Conservation (phyloP, 805 yeast species). For the Metschnikowia matae region DNA sequence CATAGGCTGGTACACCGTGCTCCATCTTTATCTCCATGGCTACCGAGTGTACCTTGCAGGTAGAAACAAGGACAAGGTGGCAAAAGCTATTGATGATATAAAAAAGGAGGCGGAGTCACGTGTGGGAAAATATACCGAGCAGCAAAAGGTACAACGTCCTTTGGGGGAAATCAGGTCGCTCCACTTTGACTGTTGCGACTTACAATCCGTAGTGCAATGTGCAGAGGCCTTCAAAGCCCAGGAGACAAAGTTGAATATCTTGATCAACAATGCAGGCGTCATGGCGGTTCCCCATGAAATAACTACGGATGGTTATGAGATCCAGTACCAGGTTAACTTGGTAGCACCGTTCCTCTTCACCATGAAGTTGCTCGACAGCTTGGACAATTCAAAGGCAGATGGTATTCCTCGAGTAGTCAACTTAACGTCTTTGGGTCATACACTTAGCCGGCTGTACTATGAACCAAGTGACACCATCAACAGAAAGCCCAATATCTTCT, state of each 20-base stretch:
- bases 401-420: constrained; percentile 28
- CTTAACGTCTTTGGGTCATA: constrained; percentile 34
- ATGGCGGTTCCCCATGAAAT: constrained; percentile 36
- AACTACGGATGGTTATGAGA: constrained; percentile 36
- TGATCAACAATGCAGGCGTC: constrained; percentile 40
- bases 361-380: constrained; percentile 24
- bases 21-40: constrained; percentile 40
- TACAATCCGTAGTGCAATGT: constrained; percentile 13
- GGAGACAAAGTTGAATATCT: constrained; percentile 29
- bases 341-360: constrained; percentile 35
- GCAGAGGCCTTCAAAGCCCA: constrained; percentile 21
- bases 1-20: constrained; percentile 37
- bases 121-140: constrained; percentile 20
- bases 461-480: constrained; percentile 24
- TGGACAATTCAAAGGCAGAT: constrained; percentile 18
- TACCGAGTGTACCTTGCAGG: constrained; percentile 36
- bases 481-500: constrained; percentile 22
- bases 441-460: constrained; percentile 20
- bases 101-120: constrained; percentile 30
- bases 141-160: constrained; percentile 22
- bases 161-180: constrained; percentile 13
- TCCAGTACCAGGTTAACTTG: constrained; percentile 40
- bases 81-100: constrained; percentile 31
- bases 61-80: constrained; percentile 29
- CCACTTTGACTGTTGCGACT: constrained; percentile 17